phyloP scores from a whole-genome alignment of 2,329 filamentous ascomycete species.

The Xylariaceae sp. region DNA sequence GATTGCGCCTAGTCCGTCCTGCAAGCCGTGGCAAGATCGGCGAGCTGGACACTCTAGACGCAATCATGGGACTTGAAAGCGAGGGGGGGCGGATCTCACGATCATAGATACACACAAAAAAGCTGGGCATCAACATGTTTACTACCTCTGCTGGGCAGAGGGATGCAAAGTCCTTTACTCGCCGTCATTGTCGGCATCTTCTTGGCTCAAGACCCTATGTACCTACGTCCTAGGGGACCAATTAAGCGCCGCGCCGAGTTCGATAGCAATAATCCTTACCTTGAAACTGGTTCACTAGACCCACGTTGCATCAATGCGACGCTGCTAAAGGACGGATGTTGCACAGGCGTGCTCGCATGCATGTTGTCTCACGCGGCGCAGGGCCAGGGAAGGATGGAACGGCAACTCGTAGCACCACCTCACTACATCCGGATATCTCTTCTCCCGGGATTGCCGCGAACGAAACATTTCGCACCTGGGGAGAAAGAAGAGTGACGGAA shows the following conservation, averaged over 20 bases:
- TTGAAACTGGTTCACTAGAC: neutral
- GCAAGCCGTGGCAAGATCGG: constrained; percentile 40
- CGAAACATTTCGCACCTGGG: constrained; percentile 18
- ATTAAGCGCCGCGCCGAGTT: constrained; percentile 41
- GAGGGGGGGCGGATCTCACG: constrained; percentile 39
- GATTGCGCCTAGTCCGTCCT: constrained; percentile 28
- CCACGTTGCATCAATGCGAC: constrained; percentile 9
- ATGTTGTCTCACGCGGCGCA: constrained; percentile 19
- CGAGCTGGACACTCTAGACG: constrained; percentile 26
- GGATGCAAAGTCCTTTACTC: constrained; percentile 40
- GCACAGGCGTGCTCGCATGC: constrained; percentile 11
- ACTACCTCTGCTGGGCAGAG: constrained; percentile 38
- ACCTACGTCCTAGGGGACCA: constrained; percentile 26
- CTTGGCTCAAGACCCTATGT: constrained; percentile 24
- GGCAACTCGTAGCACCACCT: constrained; percentile 38
- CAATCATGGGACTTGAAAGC: constrained; percentile 35
- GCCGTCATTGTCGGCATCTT: constrained; percentile 35
- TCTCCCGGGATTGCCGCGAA: constrained; percentile 16
- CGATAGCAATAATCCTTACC: constrained; percentile 10
- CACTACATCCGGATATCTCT: constrained; percentile 37
- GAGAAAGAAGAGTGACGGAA: constrained; percentile 30
- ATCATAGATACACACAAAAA: constrained; percentile 27
- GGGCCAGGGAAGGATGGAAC: constrained; percentile 30
- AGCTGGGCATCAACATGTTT: constrained; percentile 39
- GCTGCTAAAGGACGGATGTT: constrained; percentile 20